Evolutionary conservation across 108 stramenopile genomes (phyloP).

Genomic region (Epithemia pelagica): DNA sequence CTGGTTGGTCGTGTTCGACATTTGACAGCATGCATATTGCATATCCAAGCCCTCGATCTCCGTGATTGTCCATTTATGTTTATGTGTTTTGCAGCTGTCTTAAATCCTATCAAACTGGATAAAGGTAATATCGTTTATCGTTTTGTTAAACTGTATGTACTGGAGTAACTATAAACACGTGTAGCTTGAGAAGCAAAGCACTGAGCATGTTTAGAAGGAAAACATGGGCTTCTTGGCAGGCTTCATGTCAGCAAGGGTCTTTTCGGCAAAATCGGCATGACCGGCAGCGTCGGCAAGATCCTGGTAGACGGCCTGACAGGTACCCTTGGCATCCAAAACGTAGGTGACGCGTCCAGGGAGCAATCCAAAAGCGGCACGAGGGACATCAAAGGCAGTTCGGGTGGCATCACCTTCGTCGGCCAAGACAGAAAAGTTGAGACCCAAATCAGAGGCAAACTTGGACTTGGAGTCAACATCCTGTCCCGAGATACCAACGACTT

Average conservation of each 20-base stretch:
- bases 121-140: too few relatives aligned
- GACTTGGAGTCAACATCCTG: conserved; percentile 73
- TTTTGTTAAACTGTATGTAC: too few relatives aligned
- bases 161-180: too few relatives aligned
- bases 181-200: too few relatives aligned
- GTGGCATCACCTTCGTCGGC: conserved; percentile 68
- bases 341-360: conserved; percentile 79
- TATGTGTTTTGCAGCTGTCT: too few relatives aligned
- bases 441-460: conserved; percentile 65
- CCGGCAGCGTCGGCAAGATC: conserved; percentile 65
- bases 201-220: neutral
- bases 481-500: conserved; percentile 75
- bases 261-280: conserved; percentile 61
- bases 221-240: neutral
- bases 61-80: too few relatives aligned
- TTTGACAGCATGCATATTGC: too few relatives aligned
- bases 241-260: conserved; percentile 48
- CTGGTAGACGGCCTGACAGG: conserved; percentile 55
- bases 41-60: too few relatives aligned
- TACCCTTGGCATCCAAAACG: conserved; percentile 64
- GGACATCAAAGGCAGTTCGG: conserved; percentile 59
- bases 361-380: conserved; percentile 62
- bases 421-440: conserved; percentile 65
- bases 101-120: too few relatives aligned
- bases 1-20: too few relatives aligned